Evolutionary conservation across 202 grass and related monocot species (phyloP).

Genomic region (Brachypodium distachyon): DNA sequence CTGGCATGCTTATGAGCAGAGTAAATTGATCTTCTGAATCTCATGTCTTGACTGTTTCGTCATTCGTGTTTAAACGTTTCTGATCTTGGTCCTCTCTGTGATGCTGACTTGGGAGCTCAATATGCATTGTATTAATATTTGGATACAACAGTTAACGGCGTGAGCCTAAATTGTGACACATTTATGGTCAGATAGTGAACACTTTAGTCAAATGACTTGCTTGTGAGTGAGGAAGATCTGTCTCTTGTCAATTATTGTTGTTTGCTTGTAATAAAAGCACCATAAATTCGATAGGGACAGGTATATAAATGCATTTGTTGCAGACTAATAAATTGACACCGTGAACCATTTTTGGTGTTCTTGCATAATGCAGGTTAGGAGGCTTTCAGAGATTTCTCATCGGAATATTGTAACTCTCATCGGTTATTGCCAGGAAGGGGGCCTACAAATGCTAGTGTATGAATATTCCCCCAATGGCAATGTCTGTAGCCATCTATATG

Average conservation of each 20-base stretch:
- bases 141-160: neutral
- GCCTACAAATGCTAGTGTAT: constrained; percentile 77
- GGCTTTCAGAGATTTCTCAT: constrained; percentile 60
- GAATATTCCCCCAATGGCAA: constrained; percentile 94
- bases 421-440: constrained; percentile 88
- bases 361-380: constrained; percentile 50
- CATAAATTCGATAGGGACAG: constrained; percentile 10
- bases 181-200: constrained; percentile 3
- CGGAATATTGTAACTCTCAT: constrained; percentile 83
- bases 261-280: neutral
- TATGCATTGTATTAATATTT: neutral
- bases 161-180: constrained; percentile 12
- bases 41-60: neutral
- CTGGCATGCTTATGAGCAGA: neutral
- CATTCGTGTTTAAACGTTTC: neutral
- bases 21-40: neutral
- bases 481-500: constrained; percentile 70
- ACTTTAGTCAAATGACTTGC: constrained; percentile 4
- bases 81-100: neutral
- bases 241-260: constrained; percentile 12
- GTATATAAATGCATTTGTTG: constrained; percentile 29
- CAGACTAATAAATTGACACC: neutral
- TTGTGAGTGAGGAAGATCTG: constrained; percentile 10
- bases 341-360: neutral
- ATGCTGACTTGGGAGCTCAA: neutral